Conservation (phyloP, 179 eudicot species). For the Spinacia oleracea region DNA sequence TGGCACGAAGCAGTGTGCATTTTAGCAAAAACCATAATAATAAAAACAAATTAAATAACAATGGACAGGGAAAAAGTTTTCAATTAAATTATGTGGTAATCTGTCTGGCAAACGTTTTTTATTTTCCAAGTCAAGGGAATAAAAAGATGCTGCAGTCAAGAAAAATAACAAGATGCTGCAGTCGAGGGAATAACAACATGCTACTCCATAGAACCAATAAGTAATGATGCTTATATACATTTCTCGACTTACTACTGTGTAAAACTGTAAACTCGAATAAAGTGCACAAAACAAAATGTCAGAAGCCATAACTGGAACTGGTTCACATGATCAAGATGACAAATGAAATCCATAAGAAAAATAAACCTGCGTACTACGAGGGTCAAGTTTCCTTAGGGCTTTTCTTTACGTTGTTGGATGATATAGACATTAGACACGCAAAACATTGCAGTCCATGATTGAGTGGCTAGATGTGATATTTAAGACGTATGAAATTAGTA, state of each 20-base stretch:
- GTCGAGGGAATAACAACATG: neutral
- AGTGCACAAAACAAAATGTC: neutral
- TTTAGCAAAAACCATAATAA: neutral
- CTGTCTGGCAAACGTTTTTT: neutral
- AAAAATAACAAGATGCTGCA: too few species aligned
- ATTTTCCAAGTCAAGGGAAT: neutral
- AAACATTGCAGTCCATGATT: neutral
- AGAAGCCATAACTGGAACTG: neutral
- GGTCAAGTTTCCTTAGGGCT: neutral
- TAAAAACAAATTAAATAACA: neutral
- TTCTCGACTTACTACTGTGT: neutral
- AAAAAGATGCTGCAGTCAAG: too few species aligned
- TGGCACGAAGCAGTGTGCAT: neutral
- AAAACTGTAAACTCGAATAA: neutral
- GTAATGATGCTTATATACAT: neutral
- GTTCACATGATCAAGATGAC: neutral
- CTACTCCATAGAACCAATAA: neutral
- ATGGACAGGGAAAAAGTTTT: neutral
- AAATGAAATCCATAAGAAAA: neutral
- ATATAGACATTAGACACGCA: constrained; percentile 6
- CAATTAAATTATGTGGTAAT: neutral
- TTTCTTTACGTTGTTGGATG: neutral
- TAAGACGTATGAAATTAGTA: neutral
- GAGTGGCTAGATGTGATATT: neutral
- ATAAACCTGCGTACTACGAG: neutral